Evolutionary conservation across 2,329 filamentous ascomycete species (phyloP).

Genomic region (Laburnicola sp.): DNA sequence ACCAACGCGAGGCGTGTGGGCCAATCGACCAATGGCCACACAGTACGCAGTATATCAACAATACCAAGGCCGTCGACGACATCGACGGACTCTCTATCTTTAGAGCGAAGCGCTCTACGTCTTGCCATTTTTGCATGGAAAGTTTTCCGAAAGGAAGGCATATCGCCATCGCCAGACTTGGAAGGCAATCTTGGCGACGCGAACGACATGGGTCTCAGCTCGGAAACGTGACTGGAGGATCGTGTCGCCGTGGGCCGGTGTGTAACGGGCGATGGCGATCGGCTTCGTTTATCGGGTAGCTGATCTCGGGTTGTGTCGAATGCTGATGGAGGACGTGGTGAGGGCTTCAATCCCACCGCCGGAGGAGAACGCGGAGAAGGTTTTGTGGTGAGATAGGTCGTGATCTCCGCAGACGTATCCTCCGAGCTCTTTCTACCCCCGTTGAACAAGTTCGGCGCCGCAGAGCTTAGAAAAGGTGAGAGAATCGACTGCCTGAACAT

Average conservation of each 20-base stretch:
- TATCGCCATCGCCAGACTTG: background rate
- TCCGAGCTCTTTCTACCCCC: background rate
- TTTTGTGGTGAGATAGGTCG: background rate
- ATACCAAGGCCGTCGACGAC: conserved; percentile 40
- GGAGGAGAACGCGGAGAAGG: too few species aligned
- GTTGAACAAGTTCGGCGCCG: background rate
- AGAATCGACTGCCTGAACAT: conserved; percentile 21
- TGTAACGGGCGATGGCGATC: background rate
- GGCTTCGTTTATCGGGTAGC: background rate
- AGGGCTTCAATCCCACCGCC: too few species aligned
- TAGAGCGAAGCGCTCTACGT: background rate
- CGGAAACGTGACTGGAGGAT: background rate
- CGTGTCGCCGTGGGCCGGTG: background rate
- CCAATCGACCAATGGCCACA: conserved; percentile 67
- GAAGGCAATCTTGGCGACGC: background rate
- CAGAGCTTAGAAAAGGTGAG: conserved; percentile 15
- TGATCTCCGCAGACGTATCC: background rate
- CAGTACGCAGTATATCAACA: conserved; percentile 63
- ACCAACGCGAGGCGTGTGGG: conserved; percentile 60
- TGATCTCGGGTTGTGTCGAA: background rate
- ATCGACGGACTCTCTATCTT: background rate
- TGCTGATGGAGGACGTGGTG: background rate
- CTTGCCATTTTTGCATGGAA: conserved; percentile 7
- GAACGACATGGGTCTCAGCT: background rate
- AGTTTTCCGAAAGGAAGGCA: conserved; percentile 7